Evolutionary conservation across 2,329 filamentous ascomycete genomes (phyloP), one percentile per base, ranked within the genome.

Genomic region (Trichoderma sp.): DNA sequence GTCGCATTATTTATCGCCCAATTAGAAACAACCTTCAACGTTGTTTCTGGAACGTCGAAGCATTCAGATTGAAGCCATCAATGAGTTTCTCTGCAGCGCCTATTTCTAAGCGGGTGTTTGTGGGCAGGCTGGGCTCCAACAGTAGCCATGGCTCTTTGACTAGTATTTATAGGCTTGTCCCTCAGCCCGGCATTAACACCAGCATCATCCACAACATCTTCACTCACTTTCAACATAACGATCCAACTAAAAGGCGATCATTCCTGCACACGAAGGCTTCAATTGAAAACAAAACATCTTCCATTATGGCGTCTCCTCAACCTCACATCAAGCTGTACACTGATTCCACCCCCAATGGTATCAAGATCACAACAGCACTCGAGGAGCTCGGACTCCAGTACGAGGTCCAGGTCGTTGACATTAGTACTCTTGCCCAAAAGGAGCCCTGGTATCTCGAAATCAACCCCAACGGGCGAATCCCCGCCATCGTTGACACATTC

Each of bases 261-360:
- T 14, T 31, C 55, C 29, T 8, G 4, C 40, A 35, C 14, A 62
- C n/a, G 7, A 55, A 24, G 14, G 8, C 14, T 10, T 40, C 47
- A 56, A 21, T 14, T n/a, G 19, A 19, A 27, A 11, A 11, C 19
- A 21, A 31, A 10, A n/a, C 16, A 43, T 43, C 40, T 27, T 40
- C 14, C 37, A 4, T 19, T 11, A 43, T 19, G 21, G 55, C 55
- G 49, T 33, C 49, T 21, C 61, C 49, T 43, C 61, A 56, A 56
- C 61, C 61, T 8, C 61, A 64, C 29, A 64, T 64, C 61, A 64
- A 43, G 61, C 33, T 64, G 8, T 64, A 64, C 49, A 64, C 61
- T 6, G 61, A 64, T 21, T 64, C 61, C 27, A 64, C 61, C 2
- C 61, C 61, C 16, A 64, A 64, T 19, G 61, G 61, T 10, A 64